Evolutionary conservation across 345 rosid species (phyloP), one percentile per base, ranked within the genome.

Genomic region (Populus pruinosa): DNA sequence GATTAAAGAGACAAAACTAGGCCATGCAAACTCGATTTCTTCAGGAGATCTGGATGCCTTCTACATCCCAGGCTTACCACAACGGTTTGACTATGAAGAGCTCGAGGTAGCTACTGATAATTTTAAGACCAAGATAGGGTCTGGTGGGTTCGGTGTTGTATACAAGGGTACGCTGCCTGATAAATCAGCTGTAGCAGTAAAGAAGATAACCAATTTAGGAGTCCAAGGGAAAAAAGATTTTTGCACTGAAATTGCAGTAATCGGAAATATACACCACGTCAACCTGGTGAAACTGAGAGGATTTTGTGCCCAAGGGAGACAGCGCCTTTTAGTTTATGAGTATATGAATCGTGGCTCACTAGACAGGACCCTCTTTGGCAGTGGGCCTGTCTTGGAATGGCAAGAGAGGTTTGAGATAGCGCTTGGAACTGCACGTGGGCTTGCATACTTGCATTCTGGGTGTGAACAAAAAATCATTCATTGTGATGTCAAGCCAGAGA

Each of bases 1-100:
- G 83, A 61, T 11, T 8, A 68, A 16, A 67, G 86, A 73, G 73
- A 4, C 27, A 49, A 91, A 88, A 87, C 65, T 29, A 36, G 83
- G 82, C 39, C 80, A 70, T 43, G 72, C 23, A 0, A 80, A 79
- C 66, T 85, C 88, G 2, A 68, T 72, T 64, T 89, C 87, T 73
- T 88, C 96, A 1, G 92, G 81, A 70, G 98, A 94, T 71, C 83
- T 89, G 18, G 96, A 90, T 25, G 85, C 85, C 55, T 90, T 91
- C 83, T 83, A 83, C 86, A 90, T 94, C 77, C 98, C 93, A 16
- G 82, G 82, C 8, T 80, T 80, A 55, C 82, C 82, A 20, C 75
- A 80, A 63, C 67, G 82, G 35, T 80, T 69, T 62, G 79, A 70
- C 35, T 75, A 70, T 5, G 79, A 71, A 49, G 82, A 80, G 67